Evolutionary conservation across 805 yeast genomes (phyloP).

Genomic region (Lachancea lanzarotensis): DNA sequence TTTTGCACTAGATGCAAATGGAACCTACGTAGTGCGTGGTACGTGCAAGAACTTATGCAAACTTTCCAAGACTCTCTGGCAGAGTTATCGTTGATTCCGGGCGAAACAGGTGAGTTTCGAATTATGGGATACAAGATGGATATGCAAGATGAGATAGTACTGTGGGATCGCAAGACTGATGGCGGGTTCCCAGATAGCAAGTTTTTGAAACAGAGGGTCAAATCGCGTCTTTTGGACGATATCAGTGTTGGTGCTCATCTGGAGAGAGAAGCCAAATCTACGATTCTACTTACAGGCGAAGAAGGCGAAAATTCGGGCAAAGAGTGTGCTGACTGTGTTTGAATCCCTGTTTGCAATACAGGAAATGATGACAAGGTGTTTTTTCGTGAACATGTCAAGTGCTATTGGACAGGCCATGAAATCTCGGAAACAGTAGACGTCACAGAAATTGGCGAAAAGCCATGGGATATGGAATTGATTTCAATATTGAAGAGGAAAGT

Average conservation of each 20-base stretch:
- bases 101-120: constrained; percentile 51
- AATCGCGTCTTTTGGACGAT: constrained; percentile 31
- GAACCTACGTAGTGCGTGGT: constrained; percentile 87
- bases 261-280: constrained; percentile 16
- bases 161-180: constrained; percentile 57
- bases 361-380: background rate
- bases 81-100: constrained; percentile 47
- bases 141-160: constrained; percentile 17
- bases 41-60: constrained; percentile 74
- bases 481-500: no score
- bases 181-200: constrained; percentile 89
- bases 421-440: no score
- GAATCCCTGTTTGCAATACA: no score
- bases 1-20: constrained; percentile 84
- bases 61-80: constrained; percentile 60
- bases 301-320: background rate
- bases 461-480: no score
- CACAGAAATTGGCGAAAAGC: no score
- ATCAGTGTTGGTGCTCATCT: constrained; percentile 20
- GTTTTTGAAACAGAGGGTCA: constrained; percentile 63
- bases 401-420: no score
- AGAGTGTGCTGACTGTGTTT: constrained; percentile 1
- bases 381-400: no score
- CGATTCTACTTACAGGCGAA: constrained; percentile 13
- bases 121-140: constrained; percentile 38